These are phyloP conservation scores for Globisporangium lucens DNA, from an alignment of 352 stramenopile genomes.

Conservation along the genomic window DNA sequence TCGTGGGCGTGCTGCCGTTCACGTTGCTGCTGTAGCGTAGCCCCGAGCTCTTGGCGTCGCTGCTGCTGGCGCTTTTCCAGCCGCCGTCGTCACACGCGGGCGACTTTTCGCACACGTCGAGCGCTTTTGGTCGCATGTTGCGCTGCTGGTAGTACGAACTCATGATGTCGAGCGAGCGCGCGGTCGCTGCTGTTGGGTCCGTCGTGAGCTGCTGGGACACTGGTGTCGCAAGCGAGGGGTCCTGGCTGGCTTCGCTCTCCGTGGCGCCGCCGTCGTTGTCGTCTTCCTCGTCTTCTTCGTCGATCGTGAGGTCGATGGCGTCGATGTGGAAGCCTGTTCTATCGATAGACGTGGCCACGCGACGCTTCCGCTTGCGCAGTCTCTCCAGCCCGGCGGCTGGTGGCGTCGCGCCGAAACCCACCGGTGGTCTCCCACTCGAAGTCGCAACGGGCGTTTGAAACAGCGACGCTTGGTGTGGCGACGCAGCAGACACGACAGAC, in stretches of 20 bases:
- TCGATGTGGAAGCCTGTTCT: constrained; percentile 19
- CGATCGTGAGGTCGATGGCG: constrained; percentile 20
- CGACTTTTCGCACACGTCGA: constrained; percentile 14
- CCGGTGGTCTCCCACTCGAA: constrained; percentile 2
- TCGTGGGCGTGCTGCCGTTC: constrained; percentile 18
- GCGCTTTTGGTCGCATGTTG: constrained; percentile 8
- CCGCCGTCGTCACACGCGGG: constrained; percentile 7
- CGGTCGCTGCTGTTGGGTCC: not conserved
- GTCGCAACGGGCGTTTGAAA: constrained; percentile 16
- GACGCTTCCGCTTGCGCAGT: constrained; percentile 38
- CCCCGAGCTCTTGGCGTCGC: constrained; percentile 13
- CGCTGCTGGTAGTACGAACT: constrained; percentile 14
- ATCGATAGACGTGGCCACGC: constrained; percentile 36
- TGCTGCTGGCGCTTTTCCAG: constrained; percentile 18
- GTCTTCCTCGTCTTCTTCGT: constrained; percentile 16
- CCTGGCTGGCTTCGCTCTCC: constrained; percentile 6
- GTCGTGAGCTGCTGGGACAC: not conserved
- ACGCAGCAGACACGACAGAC: not conserved
- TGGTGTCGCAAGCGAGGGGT: not conserved
- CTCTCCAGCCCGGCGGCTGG: constrained; percentile 12
- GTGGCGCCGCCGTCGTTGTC: constrained; percentile 1
- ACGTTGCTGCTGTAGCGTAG: constrained; percentile 20
- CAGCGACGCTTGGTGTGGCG: constrained; percentile 12
- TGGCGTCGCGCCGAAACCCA: constrained; percentile 5
- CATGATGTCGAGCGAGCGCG: constrained; percentile 10